Percentiles rank a stretch among this genome's conserved stretches.
Conservation (phyloP, 2,329 filamentous ascomycete genomes). For the Pseudovirgaria hyperparasitica region DNA sequence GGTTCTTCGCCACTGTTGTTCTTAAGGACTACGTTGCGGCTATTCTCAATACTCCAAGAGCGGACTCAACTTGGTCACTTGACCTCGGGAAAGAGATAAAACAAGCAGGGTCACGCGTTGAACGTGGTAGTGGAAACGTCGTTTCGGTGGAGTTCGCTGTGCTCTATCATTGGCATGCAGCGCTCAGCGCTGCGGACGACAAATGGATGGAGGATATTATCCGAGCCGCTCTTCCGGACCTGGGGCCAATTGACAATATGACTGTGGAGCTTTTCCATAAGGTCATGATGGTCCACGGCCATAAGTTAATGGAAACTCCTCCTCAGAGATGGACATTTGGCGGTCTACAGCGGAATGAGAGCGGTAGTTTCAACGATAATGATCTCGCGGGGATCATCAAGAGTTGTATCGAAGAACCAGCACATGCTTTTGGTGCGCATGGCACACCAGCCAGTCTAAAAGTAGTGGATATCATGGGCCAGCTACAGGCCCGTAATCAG, state of each 20-base stretch:
- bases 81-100: conserved; percentile 48
- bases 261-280: conserved; percentile 30
- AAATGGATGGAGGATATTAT: conserved; percentile 53
- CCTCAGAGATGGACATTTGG: conserved; percentile 30
- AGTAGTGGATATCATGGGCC: conserved; percentile 53
- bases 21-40: conserved; percentile 33
- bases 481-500: conserved; percentile 26
- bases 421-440: conserved; percentile 39
- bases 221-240: conserved; percentile 19
- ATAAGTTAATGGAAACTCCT: conserved; percentile 47
- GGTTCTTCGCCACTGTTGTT: conserved; percentile 32
- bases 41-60: conserved; percentile 41
- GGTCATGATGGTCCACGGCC: conserved; percentile 27
- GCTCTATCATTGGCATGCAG: conserved; percentile 71
- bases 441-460: conserved; percentile 35
- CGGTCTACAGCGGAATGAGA: conserved; percentile 24
- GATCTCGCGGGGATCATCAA: conserved; percentile 34
- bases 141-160: conserved; percentile 76
- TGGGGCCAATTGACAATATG: conserved; percentile 31
- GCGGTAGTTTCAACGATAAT: conserved; percentile 31
- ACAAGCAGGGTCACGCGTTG: conserved; percentile 21
- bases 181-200: conserved; percentile 58
- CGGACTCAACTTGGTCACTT: conserved; percentile 61
- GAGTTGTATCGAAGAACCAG: conserved; percentile 31
- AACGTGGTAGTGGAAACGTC: conserved; percentile 59